These are phyloP conservation scores for Gymnopilus junonius DNA, from an alignment of 768 basidiomycete species.

Conservation along the genomic window DNA sequence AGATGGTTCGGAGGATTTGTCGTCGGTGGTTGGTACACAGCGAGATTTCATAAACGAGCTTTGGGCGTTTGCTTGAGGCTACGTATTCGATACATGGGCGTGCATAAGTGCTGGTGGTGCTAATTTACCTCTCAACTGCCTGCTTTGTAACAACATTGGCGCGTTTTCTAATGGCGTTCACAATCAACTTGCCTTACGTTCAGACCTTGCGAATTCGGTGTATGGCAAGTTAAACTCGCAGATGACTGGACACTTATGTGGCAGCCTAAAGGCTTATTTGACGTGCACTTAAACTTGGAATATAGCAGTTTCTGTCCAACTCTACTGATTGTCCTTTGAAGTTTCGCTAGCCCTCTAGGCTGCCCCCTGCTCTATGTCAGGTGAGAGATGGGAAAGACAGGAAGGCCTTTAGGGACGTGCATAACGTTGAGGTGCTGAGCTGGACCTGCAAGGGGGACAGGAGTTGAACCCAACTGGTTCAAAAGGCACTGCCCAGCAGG, in stretches of 20 bases:
- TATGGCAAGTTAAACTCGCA: background rate
- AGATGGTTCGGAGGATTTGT: background rate
- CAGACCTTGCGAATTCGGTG: background rate
- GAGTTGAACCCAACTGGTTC: no score
- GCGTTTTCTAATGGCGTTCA: no score
- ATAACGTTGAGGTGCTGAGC: background rate
- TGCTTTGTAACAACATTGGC: no score
- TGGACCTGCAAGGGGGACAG: background rate
- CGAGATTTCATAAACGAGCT: constrained; percentile 14
- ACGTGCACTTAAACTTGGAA: background rate
- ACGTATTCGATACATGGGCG: background rate
- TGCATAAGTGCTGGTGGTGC: no score
- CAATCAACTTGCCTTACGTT: no score
- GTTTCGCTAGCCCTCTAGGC: no score
- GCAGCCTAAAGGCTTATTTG: background rate
- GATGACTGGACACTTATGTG: background rate
- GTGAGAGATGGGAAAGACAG: background rate
- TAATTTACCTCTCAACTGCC: no score
- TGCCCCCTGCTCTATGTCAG: background rate
- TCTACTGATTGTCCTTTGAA: no score
- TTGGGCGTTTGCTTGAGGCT: constrained; percentile 9
- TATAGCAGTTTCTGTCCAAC: background rate
- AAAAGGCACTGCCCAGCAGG: no score
- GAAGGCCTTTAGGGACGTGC: background rate
- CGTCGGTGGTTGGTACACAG: background rate